These are phyloP conservation scores for Phaseolus lunatus DNA, from an alignment of 306 rosid species.

Conservation along the genomic window DNA sequence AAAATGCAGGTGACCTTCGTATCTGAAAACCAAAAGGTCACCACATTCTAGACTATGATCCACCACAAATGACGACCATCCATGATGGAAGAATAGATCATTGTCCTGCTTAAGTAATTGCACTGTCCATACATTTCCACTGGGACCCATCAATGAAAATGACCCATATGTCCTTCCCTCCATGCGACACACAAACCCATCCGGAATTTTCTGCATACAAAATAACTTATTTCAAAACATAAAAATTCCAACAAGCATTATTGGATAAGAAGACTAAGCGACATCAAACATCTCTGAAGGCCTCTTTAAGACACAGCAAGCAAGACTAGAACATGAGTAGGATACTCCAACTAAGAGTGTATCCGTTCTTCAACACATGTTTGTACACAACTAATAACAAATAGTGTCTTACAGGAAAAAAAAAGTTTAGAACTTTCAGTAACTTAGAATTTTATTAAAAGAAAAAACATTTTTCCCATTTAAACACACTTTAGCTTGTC, in stretches of 20 bases:
- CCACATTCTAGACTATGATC: constrained; percentile 78
- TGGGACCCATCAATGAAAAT: constrained; percentile 76
- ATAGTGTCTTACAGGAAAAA: background rate
- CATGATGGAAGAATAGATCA: constrained; percentile 65
- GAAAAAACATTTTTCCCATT: background rate
- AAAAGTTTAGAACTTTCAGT: constrained; percentile 29
- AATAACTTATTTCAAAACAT: constrained; percentile 31
- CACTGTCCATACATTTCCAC: constrained; percentile 76
- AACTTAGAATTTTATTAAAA: background rate
- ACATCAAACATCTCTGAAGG: background rate
- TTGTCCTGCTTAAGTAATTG: constrained; percentile 63
- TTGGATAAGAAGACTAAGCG: background rate
- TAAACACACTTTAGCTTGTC: background rate
- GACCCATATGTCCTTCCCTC: constrained; percentile 63
- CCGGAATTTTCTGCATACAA: constrained; percentile 77
- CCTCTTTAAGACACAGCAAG: background rate
- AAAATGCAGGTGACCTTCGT: constrained; percentile 71
- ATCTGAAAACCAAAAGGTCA: constrained; percentile 87
- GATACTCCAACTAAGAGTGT: constrained; percentile 11
- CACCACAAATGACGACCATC: constrained; percentile 79
- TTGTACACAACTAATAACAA: background rate
- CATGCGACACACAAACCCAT: constrained; percentile 61
- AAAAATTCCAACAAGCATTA: constrained; percentile 25
- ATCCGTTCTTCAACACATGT: background rate
- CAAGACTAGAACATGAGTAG: background rate